These are phyloP conservation scores for Chaetomium strumarium DNA, from an alignment of 2,329 filamentous ascomycete genomes.

Conservation along the genomic window DNA sequence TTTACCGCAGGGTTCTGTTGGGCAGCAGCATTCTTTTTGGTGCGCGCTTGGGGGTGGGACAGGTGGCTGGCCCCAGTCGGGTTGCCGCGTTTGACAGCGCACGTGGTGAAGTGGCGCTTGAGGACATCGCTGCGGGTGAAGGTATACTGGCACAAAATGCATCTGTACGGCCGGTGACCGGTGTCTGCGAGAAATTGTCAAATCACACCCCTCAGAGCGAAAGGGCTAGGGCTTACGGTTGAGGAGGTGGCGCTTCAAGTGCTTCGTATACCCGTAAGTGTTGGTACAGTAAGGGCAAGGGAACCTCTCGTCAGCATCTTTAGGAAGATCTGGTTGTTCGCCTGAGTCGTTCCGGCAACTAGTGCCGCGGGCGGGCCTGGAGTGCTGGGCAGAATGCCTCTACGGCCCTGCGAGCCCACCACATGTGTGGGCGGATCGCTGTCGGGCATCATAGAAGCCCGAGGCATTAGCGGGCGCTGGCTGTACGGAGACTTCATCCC, in stretches of 20 bases:
- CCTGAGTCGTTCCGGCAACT: constrained; percentile 58
- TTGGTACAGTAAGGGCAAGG: constrained; percentile 98
- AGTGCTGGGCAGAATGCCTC: constrained; percentile 86
- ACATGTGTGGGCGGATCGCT: constrained; percentile 75
- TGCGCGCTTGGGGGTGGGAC: constrained; percentile 83
- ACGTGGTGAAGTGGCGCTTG: constrained; percentile 99
- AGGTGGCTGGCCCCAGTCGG: constrained; percentile 94
- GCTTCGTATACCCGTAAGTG: constrained; percentile 95
- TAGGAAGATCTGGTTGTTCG: constrained; percentile 85
- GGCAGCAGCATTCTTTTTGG: constrained; percentile 66
- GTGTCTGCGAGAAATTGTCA: constrained; percentile 59
- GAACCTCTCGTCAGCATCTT: constrained; percentile 96
- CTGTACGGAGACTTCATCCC: constrained; percentile 56
- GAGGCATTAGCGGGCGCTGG: constrained; percentile 50
- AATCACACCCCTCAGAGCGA: constrained; percentile 14
- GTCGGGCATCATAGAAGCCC: constrained; percentile 48
- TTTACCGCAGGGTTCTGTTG: constrained; percentile 53
- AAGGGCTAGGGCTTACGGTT: constrained; percentile 72
- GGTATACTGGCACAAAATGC: constrained; percentile 93
- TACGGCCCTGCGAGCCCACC: constrained; percentile 86
- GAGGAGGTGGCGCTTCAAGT: constrained; percentile 91
- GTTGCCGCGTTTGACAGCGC: constrained; percentile 91
- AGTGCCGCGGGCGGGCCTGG: constrained; percentile 77
- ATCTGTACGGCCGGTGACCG: constrained; percentile 96
- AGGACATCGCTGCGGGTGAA: constrained; percentile 97